These are phyloP conservation scores for Solanum ossicruentum DNA, from an alignment of 257 asterid genomes.

Conservation along the genomic window DNA sequence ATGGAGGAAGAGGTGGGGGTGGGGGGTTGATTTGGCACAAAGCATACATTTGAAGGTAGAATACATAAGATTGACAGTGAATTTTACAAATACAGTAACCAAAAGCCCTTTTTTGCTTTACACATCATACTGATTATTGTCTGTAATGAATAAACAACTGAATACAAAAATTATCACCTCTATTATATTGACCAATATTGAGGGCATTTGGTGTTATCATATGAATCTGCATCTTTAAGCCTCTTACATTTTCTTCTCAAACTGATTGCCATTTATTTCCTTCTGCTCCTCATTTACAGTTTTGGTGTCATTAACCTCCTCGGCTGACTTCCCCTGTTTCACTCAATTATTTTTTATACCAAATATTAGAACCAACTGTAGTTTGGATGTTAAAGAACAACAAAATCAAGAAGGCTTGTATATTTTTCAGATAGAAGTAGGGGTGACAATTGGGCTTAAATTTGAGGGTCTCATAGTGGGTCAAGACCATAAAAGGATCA, in stretches of 20 bases:
- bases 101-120: neutral
- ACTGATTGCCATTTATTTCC: constrained; percentile 32
- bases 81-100: neutral
- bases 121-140: neutral
- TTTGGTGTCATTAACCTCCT: constrained; percentile 38
- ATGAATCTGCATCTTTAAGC: neutral
- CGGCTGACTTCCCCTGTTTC: constrained; percentile 37
- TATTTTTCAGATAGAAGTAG: neutral
- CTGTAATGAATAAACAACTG: neutral
- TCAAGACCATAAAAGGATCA: no score
- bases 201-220: neutral
- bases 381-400: neutral
- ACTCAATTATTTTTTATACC: neutral
- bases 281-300: constrained; percentile 14
- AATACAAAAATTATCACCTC: neutral
- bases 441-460: no score
- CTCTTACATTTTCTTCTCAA: constrained; percentile 24
- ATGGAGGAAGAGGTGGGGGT: neutral
- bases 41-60: neutral
- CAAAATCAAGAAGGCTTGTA: neutral
- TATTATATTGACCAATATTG: neutral
- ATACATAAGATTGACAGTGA: neutral
- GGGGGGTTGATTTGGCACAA: neutral
- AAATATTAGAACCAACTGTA: neutral
- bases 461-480: no score